Base-by-base conservation (phyloP, 805 yeast species). In the Ogataea degrootiae region DNA sequence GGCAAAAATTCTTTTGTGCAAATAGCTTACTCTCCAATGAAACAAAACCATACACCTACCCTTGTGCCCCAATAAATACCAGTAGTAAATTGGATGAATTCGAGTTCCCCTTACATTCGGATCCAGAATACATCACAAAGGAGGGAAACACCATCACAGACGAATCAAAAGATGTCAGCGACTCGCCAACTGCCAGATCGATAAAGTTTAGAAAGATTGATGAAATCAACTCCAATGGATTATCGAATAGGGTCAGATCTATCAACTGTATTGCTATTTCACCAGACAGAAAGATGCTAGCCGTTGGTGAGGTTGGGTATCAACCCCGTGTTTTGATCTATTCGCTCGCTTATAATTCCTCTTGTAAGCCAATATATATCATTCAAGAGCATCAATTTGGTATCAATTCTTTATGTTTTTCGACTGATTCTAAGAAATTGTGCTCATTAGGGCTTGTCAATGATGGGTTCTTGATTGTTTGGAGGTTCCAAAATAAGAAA, bases 241-340 rank as follows among this genome's bases (percentile, higher is more conserved):
- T 61, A 44, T 51, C 59, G 11, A 57, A 72, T 43, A 68, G 74
- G 46, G 77, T 81, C 31, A 67, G 83, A 47, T 70, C 78, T 0
- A 75, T 82, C 35, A 73, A 73, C 41, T 79, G 86, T 49, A 59
- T 83, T n/a, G 77, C 82, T 2, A 64, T 83, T 5, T 75, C 87
- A 0, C 79, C 85, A 0, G 76, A 79, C 57, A 72, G 69, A 36
- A 70, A 63, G 40, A 54, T 79, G 5, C 60, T 85, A 23, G 89
- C 89, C 0, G 78, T 83, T 15, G 92, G 92, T 2, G 92, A 85
- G 58, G 62, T 74, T 0, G 91, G 91, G 0, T 82, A 81, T 51
- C 79, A 75, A 52, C 92, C 92, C 1, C 68, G 90, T 17, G 72
- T 85, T 2, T 63, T 83, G 19, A 54, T 84, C 14, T 84, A 74